Evolutionary conservation across 2,329 filamentous ascomycete genomes (phyloP), one percentile per base, ranked within the genome.

Genomic region (Diaporthe vexans): DNA sequence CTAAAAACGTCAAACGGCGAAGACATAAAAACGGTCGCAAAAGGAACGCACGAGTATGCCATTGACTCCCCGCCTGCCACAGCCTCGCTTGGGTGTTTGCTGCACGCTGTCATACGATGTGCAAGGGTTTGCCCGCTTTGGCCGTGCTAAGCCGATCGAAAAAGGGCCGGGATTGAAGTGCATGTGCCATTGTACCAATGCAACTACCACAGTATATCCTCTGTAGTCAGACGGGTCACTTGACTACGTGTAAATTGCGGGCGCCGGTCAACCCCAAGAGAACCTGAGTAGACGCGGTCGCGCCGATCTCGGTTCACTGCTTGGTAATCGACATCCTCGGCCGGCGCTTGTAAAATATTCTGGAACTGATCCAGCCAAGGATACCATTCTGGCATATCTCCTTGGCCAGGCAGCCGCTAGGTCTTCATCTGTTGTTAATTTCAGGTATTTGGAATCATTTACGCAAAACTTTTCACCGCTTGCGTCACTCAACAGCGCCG

Each of bases 321-420:
- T 72, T 72, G 46, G 70, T 72, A 63, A 72, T 72, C 48, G 15
- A 68, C 33, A 11, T 52, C n/a, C n/a, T 67, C 46, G 46, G 43
- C 15, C 43, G 51, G 43, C 61, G 17, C 61, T n/a, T 35, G 26
- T 35, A 11, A 48, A 51, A 35, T 65, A 8, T 43, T 43, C 21
- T 43, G 17, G 58, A 26, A 61, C 58, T 40, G 43, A 43, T 21
- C 58, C 46, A 52, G 26, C 43, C 46, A 67, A 26, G 29, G 21
- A 67, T 26, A 19, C 46, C 17, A 46, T 35, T 67, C 51, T 26
- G 21, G 43, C 46, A n/a, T 67, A 67, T 67, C 61, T 37, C 46
- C 46, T 67, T 67, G 43, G 26, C 61, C 29, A 67, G 61, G 40
- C 59, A 48, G 59, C 13, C 63, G 46, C 63, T 40, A 54, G n/a